phyloP scores from a whole-genome alignment of 2,329 filamentous ascomycete species.

The Samsoniella hepiali region DNA sequence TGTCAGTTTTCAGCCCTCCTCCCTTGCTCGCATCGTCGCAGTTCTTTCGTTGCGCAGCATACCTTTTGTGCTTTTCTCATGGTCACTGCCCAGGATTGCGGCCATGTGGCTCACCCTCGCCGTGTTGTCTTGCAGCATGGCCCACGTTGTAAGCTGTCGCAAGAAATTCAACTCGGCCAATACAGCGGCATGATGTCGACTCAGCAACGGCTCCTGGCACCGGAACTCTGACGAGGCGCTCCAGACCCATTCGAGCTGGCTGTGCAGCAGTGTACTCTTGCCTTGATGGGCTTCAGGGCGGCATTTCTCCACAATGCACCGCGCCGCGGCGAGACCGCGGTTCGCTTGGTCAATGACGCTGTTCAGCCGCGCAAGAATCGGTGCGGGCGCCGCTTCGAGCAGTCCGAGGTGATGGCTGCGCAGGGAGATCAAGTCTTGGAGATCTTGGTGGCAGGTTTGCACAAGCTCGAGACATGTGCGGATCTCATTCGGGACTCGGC shows the following conservation, averaged over 20 bases:
- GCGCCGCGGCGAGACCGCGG: conserved; percentile 28
- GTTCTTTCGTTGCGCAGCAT: not conserved
- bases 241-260: conserved; percentile 27
- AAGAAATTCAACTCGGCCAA: conserved; percentile 31
- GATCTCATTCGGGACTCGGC: conserved; percentile 28
- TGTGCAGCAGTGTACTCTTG: conserved; percentile 23
- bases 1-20: not conserved
- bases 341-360: conserved; percentile 30
- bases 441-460: conserved; percentile 30
- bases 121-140: not conserved
- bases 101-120: not conserved
- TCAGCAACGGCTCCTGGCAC: conserved; percentile 27
- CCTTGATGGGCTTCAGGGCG: conserved; percentile 24
- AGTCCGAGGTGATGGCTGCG: conserved; percentile 28
- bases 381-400: conserved; percentile 23
- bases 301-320: conserved; percentile 30
- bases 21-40: too few species aligned
- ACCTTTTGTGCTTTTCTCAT: not conserved
- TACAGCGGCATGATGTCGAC: conserved; percentile 29
- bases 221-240: conserved; percentile 27
- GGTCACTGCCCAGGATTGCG: not conserved
- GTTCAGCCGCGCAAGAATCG: conserved; percentile 29
- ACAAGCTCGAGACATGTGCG: conserved; percentile 32
- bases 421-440: conserved; percentile 33
- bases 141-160: conserved; percentile 11